Evolutionary conservation across 1,284 basidiomycete genomes (phyloP), one percentile per base, ranked within the genome.

Genomic region (Tremellales sp.): DNA sequence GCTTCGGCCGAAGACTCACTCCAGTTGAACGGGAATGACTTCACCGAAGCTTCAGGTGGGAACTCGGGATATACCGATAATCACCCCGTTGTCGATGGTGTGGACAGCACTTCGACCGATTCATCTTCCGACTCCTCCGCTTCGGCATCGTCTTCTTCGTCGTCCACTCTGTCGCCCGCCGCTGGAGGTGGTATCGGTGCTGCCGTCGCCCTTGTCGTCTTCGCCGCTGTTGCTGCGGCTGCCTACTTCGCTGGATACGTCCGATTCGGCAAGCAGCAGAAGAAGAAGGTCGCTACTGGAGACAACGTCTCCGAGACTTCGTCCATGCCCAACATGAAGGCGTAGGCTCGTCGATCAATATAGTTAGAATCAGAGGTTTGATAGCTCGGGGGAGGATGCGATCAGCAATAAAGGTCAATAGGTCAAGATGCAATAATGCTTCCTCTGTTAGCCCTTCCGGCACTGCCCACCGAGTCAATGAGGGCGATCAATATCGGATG

Each of bases 161-260:
- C 25, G 19, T 23, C 21, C 27, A 50, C 47, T 13, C n/a, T 57
- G 6, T 49, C 47, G 3, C 49, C 49, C 4, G 56, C 49, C 8
- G 56, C 52, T 15, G 53, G 53, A 2, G 56, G 56, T 40, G 56
- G 56, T 21, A 57, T 57, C 42, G 53, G 56, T 5, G 56, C 56
- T 1, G 46, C 44, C n/a, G 53, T 57, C 10, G 45, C 49, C 4
- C 36, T 57, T 22, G 49, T 51, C 24, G 52, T 52, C 10, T 4
- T 57, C n/a, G 47, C 50, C 11, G 1, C 41, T 8, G 3, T 52
- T 24, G 45, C 39, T 26, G 50, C 44, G 19, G 26, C 27, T 10
- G 50, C 49, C 6, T 49, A 45, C 40, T 43, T 47, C 22, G 23
- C 41, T 1, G 52, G 55, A 7, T 51, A 37, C 26, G 13, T 57